These are phyloP conservation scores for Fistulinella cinereoalba DNA, from an alignment of 1,284 basidiomycete genomes.

Conservation along the genomic window DNA sequence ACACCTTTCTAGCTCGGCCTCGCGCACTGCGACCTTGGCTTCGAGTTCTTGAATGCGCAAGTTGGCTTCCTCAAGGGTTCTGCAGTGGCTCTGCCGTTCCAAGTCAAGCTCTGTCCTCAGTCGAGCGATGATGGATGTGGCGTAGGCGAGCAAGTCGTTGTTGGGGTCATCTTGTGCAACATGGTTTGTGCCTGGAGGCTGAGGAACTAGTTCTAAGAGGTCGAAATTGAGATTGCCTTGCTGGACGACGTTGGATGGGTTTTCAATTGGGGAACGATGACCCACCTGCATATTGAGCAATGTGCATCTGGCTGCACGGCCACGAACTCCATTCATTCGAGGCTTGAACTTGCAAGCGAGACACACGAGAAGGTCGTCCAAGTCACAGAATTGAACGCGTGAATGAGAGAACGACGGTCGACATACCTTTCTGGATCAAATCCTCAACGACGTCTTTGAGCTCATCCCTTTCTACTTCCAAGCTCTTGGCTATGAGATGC, in stretches of 20 bases:
- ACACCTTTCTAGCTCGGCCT: conserved; percentile 49
- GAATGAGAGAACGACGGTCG: too few species aligned
- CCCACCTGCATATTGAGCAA: conserved; percentile 43
- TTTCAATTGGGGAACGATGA: conserved; percentile 27
- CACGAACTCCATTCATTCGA: conserved; percentile 50
- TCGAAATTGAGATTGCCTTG: conserved; percentile 21
- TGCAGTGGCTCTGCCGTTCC: conserved; percentile 45
- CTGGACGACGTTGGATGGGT: conserved; percentile 16
- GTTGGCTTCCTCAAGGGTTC: conserved; percentile 41
- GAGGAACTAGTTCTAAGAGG: conserved; percentile 15
- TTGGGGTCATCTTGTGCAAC: not conserved
- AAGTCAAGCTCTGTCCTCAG: conserved; percentile 43
- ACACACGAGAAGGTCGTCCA: not conserved
- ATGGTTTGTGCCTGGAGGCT: not conserved
- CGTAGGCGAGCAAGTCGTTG: conserved; percentile 35
- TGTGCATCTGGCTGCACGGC: conserved; percentile 48
- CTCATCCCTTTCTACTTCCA: conserved; percentile 52
- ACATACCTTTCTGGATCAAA: conserved; percentile 58
- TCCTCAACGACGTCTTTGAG: conserved; percentile 51
- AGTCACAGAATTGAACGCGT: conserved; percentile 2
- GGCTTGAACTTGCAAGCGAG: conserved; percentile 44
- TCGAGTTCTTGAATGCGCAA: conserved; percentile 45
- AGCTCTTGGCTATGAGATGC: conserved; percentile 31
- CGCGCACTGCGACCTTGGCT: conserved; percentile 54
- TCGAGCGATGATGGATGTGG: conserved; percentile 42